A percentile compares a stretch with the other conserved stretches of the same genome.
phyloP scores from a whole-genome alignment of 169 alveolate genomes.

The Plasmodium vivax region DNA sequence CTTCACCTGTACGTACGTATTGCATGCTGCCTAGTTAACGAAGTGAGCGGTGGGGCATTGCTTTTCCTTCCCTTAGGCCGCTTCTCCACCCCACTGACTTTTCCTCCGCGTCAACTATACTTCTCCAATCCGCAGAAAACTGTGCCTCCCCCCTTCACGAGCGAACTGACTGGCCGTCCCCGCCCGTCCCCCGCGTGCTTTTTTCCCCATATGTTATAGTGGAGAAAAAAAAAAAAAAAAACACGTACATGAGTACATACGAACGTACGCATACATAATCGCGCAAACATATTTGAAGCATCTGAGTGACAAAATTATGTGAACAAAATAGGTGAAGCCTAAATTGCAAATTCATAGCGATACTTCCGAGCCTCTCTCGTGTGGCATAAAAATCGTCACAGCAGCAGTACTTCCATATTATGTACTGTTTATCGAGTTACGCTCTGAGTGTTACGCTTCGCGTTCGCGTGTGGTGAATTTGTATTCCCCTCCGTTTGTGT shows the following conservation, averaged over 20 bases:
- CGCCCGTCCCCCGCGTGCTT: background rate
- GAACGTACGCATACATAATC: background rate
- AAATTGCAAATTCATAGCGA: background rate
- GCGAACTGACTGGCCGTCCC: background rate
- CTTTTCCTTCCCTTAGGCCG: background rate
- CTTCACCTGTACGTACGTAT: background rate
- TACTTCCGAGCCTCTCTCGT: background rate
- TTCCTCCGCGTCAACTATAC: background rate
- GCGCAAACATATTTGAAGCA: background rate
- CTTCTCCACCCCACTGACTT: no score
- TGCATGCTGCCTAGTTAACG: background rate
- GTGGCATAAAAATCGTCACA: background rate
- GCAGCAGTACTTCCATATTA: background rate
- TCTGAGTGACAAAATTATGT: background rate
- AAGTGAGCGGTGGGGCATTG: background rate
- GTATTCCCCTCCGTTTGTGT: background rate
- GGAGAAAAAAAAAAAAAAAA: background rate
- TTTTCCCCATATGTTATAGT: background rate
- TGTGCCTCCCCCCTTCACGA: background rate
- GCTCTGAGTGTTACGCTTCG: background rate
- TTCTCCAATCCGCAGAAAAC: background rate
- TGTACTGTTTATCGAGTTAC: background rate
- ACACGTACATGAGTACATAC: background rate
- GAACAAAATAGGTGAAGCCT: background rate
- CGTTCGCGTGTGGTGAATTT: background rate